phyloP scores from a whole-genome alignment of 2,329 filamentous ascomycete species.

The Thielaviopsis euricoi region DNA sequence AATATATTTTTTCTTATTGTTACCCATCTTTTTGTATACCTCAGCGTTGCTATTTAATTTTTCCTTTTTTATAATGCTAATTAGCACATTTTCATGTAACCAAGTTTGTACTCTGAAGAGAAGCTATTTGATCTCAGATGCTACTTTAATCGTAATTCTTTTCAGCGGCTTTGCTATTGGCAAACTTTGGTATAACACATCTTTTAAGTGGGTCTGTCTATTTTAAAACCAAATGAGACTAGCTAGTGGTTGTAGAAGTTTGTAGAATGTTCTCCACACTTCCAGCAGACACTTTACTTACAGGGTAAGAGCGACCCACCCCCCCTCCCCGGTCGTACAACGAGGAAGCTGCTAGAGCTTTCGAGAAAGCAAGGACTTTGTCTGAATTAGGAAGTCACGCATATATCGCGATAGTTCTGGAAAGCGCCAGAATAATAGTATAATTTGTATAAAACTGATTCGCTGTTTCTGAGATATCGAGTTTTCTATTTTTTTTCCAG shows the following conservation, averaged over 20 bases:
- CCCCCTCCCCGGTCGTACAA: not conserved
- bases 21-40: not conserved
- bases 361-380: not conserved
- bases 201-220: not conserved
- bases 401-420: not conserved
- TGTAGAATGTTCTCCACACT: conserved; percentile 3
- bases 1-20: not conserved
- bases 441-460: not conserved
- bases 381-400: not conserved
- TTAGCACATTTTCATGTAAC: not conserved
- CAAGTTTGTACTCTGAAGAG: not conserved
- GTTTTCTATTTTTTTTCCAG: not conserved
- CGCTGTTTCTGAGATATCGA: not conserved
- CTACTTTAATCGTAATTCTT: too few species aligned
- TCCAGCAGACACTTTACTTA: not conserved
- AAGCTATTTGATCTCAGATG: not conserved
- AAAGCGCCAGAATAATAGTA: not conserved
- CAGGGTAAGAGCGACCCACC: not conserved
- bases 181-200: not conserved
- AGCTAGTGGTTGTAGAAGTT: not conserved
- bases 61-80: not conserved
- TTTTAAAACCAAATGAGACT: not conserved
- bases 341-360: not conserved
- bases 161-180: not conserved
- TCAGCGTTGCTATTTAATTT: not conserved